Evolutionary conservation across 441 rosid genomes (phyloP).

Genomic region (Gossypium schwendimanii): DNA sequence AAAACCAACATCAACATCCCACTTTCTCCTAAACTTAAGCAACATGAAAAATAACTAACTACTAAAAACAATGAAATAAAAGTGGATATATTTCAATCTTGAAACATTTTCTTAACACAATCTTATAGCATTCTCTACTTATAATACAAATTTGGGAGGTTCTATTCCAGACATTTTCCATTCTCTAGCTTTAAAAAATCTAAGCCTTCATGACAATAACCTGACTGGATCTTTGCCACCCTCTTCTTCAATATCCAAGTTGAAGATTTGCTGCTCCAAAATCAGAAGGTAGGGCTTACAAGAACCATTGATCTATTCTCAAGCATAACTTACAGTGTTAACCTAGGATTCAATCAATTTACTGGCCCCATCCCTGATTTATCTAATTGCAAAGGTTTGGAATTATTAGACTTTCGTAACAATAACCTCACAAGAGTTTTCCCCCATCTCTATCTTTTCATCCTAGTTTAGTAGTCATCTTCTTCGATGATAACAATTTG

Average conservation of each 20-base stretch:
- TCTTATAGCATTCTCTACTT: too few species aligned
- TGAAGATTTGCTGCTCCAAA: background rate
- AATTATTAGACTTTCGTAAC: conserved; percentile 47
- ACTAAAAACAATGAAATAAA: too few species aligned
- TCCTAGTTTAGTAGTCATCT: conserved; percentile 21
- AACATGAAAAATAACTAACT: too few species aligned
- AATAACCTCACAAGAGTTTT: conserved; percentile 47
- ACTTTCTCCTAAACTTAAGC: too few species aligned
- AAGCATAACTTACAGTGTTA: conserved; percentile 29
- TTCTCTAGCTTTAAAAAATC: background rate
- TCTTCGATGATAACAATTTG: conserved; percentile 37
- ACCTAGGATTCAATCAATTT: conserved; percentile 33
- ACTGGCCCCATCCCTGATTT: conserved; percentile 61
- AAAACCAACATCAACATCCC: too few species aligned
- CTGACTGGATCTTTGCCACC: background rate
- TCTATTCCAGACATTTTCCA: background rate
- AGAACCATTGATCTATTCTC: conserved; percentile 31
- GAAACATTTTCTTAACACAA: too few species aligned
- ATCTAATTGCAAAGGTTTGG: conserved; percentile 30
- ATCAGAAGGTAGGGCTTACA: background rate
- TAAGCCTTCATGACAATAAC: background rate
- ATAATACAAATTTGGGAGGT: background rate
- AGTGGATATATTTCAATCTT: too few species aligned
- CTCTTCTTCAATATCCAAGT: background rate
- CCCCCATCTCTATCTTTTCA: conserved; percentile 31